Base-by-base conservation (phyloP, 2,329 filamentous ascomycete genomes). In the Claviceps capensis region DNA sequence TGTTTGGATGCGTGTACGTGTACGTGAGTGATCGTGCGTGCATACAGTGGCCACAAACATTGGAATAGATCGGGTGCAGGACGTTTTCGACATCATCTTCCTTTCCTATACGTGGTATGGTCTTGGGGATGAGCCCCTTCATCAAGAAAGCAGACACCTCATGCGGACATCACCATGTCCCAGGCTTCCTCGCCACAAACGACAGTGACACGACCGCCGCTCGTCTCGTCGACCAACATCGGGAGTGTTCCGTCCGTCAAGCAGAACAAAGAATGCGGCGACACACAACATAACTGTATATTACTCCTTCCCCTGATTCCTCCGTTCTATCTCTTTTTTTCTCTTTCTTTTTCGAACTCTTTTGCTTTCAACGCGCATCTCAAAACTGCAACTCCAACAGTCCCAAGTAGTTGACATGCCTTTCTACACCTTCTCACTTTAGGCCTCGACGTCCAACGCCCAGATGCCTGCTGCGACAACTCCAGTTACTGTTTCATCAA, bases 401-500 rank as follows among this genome's bases (percentile, higher is more conserved):
- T 2, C 6, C 11, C 5, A 22, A 14, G 5, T 22, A 16, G 13
- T 11, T 9, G 11, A 42, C 9, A 42, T 13, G 30, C 4, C 6
- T 19, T 2, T 36, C 26, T 11, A 16, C 51, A 4, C 30, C 9
- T 34, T 34, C 30, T 34, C 11, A 14, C 19, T 23, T 23, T 47
- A 75, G 73, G 73, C 53, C 63, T 70, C 48, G 73, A 75, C 47
- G 60, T 74, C 38, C 64, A 66, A 34, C 60, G 63, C 46, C 56
- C 61, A 11, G 61, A 63, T 22, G 49, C 59, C 6, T 76, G 73
- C 64, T 76, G 73, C 58, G 53, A 59, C 19, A 70, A 76, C 56
- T 59, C 65, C 16, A 59, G 63, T 44, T 76, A 75, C 60, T 76
- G 73, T 63, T 73, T 72, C 58, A 53, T 75, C 51, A 65, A 68